Evolutionary conservation across 75 land plant genomes (phyloP).

Genomic region (Chamaecyparis obtusa): DNA sequence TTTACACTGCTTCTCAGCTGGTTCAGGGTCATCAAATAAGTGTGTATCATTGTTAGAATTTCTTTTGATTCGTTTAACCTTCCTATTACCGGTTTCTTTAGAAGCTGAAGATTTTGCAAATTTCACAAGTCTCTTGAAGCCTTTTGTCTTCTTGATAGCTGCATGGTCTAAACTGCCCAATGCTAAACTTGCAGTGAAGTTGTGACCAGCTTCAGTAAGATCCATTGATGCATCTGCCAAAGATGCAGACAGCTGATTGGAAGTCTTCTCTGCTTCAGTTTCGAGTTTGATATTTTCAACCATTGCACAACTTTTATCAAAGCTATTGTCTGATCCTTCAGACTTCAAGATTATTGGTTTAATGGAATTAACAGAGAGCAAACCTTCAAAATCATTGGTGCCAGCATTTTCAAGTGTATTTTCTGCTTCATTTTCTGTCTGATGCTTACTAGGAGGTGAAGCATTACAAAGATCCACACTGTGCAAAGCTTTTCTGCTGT

Average conservation of each 20-base stretch:
- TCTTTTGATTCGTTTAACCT: not conserved
- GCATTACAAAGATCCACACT: not conserved
- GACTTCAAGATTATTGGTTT: not conserved
- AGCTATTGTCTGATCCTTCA: not conserved
- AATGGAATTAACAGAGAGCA: no score
- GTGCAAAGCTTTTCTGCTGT: not conserved
- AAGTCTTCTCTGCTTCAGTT: not conserved
- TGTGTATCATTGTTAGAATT: not conserved
- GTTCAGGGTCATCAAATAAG: not conserved
- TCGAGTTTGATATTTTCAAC: not conserved
- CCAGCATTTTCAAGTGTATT: not conserved
- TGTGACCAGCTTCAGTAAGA: not conserved
- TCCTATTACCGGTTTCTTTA: not conserved
- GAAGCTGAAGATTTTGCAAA: not conserved
- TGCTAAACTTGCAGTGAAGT: not conserved
- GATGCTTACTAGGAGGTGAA: not conserved
- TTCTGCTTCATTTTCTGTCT: not conserved
- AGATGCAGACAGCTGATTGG: not conserved
- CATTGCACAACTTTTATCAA: not conserved
- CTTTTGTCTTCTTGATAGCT: slow-evolving; percentile 10
- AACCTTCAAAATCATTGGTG: not conserved
- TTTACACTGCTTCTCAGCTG: not conserved
- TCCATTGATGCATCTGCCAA: not conserved
- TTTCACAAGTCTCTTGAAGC: slow-evolving; percentile 13
- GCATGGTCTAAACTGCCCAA: not conserved